Evolutionary conservation across 2,329 filamentous ascomycete species (phyloP).

Genomic region (Metarhizium anisopliae): DNA sequence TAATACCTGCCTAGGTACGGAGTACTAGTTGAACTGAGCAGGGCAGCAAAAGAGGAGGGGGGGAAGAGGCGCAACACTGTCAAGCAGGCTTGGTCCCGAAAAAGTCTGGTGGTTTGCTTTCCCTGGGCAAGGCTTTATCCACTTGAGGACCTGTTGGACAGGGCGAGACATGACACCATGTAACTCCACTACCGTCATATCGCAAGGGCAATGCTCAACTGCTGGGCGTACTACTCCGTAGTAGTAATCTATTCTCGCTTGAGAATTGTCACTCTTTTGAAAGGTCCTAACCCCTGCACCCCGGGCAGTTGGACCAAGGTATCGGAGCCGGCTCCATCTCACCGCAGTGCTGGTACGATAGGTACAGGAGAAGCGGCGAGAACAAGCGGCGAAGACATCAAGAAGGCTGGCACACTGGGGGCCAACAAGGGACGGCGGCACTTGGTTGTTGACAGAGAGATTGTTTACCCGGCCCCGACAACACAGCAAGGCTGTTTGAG

Average conservation of each 20-base stretch:
- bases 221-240: neutral
- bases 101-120: neutral
- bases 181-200: neutral
- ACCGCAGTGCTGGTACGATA: neutral
- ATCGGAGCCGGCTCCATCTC: neutral
- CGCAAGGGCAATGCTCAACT: neutral
- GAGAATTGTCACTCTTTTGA: neutral
- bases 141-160: neutral
- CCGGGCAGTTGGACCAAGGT: neutral
- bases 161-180: neutral
- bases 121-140: neutral
- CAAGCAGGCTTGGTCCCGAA: neutral
- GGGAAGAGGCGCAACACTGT: neutral
- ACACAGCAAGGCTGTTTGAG: no score
- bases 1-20: neutral
- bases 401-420: no score
- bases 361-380: no score
- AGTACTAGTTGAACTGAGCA: neutral
- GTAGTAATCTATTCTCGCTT: neutral
- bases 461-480: no score
- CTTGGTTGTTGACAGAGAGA: no score
- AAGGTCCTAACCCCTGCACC: neutral
- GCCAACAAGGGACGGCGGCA: no score
- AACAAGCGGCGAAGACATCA: no score
- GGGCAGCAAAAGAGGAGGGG: neutral